Conservation (phyloP, 257 asterid species). For the Ocimum tenuiflorum region DNA sequence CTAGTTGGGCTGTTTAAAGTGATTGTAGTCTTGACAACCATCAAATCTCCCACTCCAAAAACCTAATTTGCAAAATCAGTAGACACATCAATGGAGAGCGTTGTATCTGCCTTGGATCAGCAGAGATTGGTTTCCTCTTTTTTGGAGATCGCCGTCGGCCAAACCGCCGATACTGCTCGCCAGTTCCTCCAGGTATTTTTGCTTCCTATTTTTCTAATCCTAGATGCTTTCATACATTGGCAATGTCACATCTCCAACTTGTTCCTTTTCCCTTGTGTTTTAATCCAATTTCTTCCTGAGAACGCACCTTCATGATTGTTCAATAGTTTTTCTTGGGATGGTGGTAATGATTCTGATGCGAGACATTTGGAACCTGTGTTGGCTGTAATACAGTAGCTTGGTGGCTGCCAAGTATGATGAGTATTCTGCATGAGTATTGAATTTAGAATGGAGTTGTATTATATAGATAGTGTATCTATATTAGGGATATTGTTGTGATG, state of each 20-base stretch:
- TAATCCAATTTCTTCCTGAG: too few species aligned
- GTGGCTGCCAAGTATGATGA: not conserved
- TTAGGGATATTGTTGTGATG: too few species aligned
- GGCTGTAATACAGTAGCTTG: not conserved
- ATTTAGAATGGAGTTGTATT: not conserved
- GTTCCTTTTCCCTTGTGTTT: not conserved
- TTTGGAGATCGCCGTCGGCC: conserved; percentile 86
- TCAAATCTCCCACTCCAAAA: not conserved
- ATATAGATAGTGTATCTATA: not conserved
- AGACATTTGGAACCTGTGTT: not conserved
- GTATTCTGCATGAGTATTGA: not conserved
- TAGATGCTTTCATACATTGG: conserved; percentile 1
- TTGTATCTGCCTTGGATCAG: conserved; percentile 51
- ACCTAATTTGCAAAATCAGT: conserved; percentile 15
- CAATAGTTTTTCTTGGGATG: not conserved
- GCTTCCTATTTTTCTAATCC: not conserved
- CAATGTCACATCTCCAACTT: not conserved
- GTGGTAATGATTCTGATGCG: not conserved
- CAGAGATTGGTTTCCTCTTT: conserved; percentile 63
- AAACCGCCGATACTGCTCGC: conserved; percentile 69
- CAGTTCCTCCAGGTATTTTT: conserved; percentile 78
- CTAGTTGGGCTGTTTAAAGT: too few species aligned
- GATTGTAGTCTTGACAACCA: too few species aligned
- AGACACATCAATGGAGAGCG: conserved; percentile 44
- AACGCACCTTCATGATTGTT: not conserved